phyloP scores from a whole-genome alignment of 2,329 filamentous ascomycete genomes.

The Apiospora saccharicola region DNA sequence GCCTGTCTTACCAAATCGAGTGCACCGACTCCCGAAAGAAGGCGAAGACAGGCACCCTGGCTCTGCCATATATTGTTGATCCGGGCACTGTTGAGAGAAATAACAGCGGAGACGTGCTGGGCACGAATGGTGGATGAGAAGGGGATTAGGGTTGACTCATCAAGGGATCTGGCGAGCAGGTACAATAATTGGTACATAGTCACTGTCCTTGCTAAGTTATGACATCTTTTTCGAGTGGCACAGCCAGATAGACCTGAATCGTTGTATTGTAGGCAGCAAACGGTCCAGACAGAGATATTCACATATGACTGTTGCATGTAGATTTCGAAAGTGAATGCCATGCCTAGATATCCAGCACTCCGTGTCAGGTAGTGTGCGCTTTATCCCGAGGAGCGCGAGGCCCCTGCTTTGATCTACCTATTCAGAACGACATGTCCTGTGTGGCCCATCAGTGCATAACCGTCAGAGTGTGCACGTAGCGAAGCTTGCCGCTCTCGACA shows the following conservation, averaged over 20 bases:
- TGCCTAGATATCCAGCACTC: too few species aligned
- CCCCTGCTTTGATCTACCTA: not conserved
- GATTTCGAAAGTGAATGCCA: too few species aligned
- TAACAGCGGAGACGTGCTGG: not conserved
- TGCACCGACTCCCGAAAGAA: not conserved
- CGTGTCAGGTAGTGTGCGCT: too few species aligned
- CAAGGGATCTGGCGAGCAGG: not conserved
- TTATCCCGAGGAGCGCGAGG: too few species aligned
- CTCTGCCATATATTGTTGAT: not conserved
- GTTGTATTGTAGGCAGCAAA: too few species aligned
- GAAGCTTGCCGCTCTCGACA: constrained; percentile 43
- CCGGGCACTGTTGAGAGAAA: constrained; percentile 2
- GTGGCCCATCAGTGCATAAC: constrained; percentile 35
- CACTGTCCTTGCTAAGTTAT: not conserved
- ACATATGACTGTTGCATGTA: too few species aligned
- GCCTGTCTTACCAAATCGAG: not conserved
- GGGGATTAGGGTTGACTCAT: not conserved
- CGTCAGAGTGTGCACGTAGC: constrained; percentile 44
- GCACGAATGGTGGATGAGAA: not conserved
- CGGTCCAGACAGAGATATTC: too few species aligned
- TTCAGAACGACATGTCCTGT: too few species aligned
- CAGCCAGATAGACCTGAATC: too few species aligned
- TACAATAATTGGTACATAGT: not conserved
- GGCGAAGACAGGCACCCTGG: not conserved
- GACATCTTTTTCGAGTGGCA: too few species aligned